Percentiles rank a stretch among this genome's conserved stretches.
Evolutionary conservation across 352 stramenopile genomes (phyloP).

Genomic region (Globisporangium spiculum): DNA sequence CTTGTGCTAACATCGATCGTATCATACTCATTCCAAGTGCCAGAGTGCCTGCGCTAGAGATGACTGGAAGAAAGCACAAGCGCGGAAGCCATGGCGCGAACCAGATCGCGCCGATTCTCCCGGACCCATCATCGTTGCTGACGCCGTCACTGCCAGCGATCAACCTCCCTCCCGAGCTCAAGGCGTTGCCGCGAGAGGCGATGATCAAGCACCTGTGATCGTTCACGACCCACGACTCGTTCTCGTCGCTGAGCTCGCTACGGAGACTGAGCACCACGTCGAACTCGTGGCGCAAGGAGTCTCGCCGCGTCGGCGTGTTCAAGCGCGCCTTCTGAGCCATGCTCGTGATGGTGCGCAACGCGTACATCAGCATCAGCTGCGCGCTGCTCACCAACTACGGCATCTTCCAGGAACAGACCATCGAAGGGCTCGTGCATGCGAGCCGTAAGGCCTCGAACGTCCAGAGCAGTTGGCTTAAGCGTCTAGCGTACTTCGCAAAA

Average conservation of each 20-base stretch:
- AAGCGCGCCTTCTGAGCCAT: neutral
- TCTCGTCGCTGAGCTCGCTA: slow-evolving; percentile 1
- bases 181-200: neutral
- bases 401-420: slow-evolving; percentile 3
- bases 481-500: slow-evolving; percentile 1
- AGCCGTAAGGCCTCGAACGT: neutral
- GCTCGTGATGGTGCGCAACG: slow-evolving; percentile 4
- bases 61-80: neutral
- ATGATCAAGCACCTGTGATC: neutral
- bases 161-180: neutral
- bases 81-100: neutral
- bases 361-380: neutral
- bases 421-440: neutral
- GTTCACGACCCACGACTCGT: slow-evolving; percentile 5
- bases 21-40: too few relatives aligned
- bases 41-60: neutral
- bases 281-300: slow-evolving; percentile 5
- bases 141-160: too few relatives aligned
- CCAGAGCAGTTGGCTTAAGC: neutral
- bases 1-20: too few relatives aligned
- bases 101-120: neutral
- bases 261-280: neutral
- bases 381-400: neutral
- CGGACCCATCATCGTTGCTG: neutral
- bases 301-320: neutral